A percentile compares a stretch with the other conserved stretches of the same genome.
Evolutionary conservation across 169 alveolate genomes (phyloP).

Genomic region (Plasmodium chabaudi): DNA sequence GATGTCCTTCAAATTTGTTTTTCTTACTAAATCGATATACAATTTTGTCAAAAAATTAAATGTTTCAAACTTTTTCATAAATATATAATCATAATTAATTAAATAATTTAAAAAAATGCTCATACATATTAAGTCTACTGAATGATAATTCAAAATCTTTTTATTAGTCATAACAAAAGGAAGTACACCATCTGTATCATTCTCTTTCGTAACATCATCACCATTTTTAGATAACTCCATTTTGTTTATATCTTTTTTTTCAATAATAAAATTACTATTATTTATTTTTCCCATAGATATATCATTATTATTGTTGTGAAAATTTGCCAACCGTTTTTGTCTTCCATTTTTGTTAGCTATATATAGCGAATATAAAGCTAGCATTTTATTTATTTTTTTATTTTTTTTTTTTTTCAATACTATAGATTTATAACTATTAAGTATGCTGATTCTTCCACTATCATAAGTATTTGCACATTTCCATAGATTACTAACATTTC

Average conservation of each 20-base stretch:
- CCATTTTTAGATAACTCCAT: not conserved
- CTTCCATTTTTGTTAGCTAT: not conserved
- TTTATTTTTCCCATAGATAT: no score
- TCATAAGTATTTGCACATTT: no score
- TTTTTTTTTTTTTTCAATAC: conserved; percentile 3
- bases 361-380: conserved; percentile 19
- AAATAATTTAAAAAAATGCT: conserved; percentile 12
- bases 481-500: no score
- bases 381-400: conserved; percentile 12
- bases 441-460: no score
- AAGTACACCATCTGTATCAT: not conserved
- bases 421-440: not conserved
- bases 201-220: not conserved
- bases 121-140: conserved; percentile 7
- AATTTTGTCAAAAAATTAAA: conserved; percentile 24
- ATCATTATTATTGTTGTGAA: not conserved
- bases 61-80: conserved; percentile 5
- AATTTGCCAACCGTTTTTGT: not conserved
- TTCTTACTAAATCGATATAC: conserved; percentile 29
- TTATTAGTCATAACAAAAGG: not conserved
- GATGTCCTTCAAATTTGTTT: conserved; percentile 13
- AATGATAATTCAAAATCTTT: not conserved
- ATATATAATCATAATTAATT: conserved; percentile 23
- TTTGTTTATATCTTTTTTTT: not conserved
- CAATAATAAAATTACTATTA: no score